Percentiles rank a stretch among this genome's conserved stretches.
Evolutionary conservation across 2,329 filamentous ascomycete genomes (phyloP).

Genomic region (Cryphonectria nitschkei): DNA sequence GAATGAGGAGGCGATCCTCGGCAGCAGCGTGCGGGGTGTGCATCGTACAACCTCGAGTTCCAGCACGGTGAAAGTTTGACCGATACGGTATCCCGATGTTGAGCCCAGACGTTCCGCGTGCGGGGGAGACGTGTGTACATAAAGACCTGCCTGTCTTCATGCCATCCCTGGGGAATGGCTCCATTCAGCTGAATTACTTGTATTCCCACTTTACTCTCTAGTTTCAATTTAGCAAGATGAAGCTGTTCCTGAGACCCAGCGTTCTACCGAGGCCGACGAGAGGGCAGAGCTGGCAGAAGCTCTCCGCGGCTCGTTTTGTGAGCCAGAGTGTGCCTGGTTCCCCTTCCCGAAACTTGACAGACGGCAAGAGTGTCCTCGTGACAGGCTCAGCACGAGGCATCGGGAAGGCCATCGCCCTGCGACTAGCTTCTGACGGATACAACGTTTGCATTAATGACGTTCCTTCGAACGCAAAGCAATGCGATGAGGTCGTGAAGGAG

Average conservation of each 20-base stretch:
- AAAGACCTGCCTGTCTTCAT: background rate
- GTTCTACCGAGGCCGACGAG: background rate
- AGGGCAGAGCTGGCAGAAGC: background rate
- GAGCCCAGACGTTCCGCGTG: background rate
- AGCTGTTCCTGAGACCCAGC: background rate
- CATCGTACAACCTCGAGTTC: background rate
- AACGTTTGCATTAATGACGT: slow-evolving; percentile 69
- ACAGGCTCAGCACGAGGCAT: slow-evolving; percentile 44
- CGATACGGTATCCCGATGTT: background rate
- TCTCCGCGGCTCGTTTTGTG: background rate
- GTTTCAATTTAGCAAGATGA: slow-evolving; percentile 6
- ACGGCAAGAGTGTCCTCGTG: slow-evolving; percentile 30
- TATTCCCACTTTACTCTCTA: too few species aligned
- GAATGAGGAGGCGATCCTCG: background rate
- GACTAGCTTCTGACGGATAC: slow-evolving; percentile 68
- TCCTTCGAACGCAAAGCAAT: slow-evolving; percentile 52
- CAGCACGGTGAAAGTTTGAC: background rate
- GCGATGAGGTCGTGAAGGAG: slow-evolving; percentile 56
- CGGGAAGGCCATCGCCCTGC: slow-evolving; percentile 64
- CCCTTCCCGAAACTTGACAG: slow-evolving; percentile 13
- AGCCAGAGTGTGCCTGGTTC: slow-evolving; percentile 5
- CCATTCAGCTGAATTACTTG: background rate
- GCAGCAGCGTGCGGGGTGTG: slow-evolving; percentile 7
- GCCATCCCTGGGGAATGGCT: background rate
- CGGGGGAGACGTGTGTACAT: slow-evolving; percentile 6